A percentile compares a stretch with the other conserved stretches of the same genome.
phyloP scores from a whole-genome alignment of 371 early-diverging fungal species.

The Batkoa obscura region DNA sequence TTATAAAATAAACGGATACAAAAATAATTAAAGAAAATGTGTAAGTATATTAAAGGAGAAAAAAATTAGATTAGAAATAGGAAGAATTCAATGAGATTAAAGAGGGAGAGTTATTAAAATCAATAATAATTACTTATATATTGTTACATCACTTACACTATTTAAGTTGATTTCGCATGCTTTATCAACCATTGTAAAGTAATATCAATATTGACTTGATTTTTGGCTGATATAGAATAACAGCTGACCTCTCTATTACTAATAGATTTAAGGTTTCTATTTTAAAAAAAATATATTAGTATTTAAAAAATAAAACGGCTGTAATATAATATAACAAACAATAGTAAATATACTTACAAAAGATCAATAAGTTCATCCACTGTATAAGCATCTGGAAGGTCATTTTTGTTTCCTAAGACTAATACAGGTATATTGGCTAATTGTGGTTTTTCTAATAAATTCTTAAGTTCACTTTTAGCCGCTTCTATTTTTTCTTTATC shows the following conservation, averaged over 20 bases:
- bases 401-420: conserved; percentile 98
- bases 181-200: conserved; percentile 94
- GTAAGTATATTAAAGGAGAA: too few relatives aligned
- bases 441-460: conserved; percentile 75
- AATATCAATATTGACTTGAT: conserved; percentile 90
- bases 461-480: conserved; percentile 79
- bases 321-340: neutral
- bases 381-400: conserved; percentile 71
- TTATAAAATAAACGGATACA: too few relatives aligned
- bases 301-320: neutral
- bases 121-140: too few relatives aligned
- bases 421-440: conserved; percentile 85
- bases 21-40: too few relatives aligned
- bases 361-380: conserved; percentile 84
- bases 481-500: conserved; percentile 82
- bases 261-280: conserved; percentile 70
- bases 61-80: too few relatives aligned
- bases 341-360: conserved; percentile 29
- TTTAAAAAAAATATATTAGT: neutral
- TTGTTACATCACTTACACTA: too few relatives aligned
- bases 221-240: conserved; percentile 97
- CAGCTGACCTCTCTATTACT: conserved; percentile 92
- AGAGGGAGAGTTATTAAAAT: too few relatives aligned
- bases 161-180: conserved; percentile 10
- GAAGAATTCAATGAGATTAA: too few relatives aligned